Evolutionary conservation across 2,329 filamentous ascomycete genomes (phyloP).

Genomic region (Ophiobolus disseminans): DNA sequence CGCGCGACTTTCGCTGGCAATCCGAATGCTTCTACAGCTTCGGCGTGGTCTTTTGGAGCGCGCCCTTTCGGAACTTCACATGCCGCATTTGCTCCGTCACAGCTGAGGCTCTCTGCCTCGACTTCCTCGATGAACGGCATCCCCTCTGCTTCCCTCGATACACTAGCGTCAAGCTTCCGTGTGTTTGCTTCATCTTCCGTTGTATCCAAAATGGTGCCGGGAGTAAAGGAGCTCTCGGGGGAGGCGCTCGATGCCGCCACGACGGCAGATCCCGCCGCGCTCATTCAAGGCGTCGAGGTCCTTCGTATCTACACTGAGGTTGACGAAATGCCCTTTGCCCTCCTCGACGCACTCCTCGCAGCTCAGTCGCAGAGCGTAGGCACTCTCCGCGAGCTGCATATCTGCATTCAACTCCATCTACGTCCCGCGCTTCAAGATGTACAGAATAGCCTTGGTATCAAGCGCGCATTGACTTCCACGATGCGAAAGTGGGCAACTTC

Average conservation of each 20-base stretch:
- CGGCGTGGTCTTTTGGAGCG: background rate
- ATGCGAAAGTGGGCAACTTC: background rate
- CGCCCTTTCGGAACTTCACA: too few species aligned
- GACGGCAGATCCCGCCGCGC: background rate
- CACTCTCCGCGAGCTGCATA: background rate
- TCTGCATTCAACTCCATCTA: background rate
- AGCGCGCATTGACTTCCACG: background rate
- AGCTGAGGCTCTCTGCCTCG: background rate
- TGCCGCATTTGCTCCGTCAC: background rate
- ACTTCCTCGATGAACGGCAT: background rate
- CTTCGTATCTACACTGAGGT: background rate
- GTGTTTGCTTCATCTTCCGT: too few species aligned
- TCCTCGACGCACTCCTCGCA: background rate
- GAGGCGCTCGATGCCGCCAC: background rate
- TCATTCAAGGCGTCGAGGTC: background rate
- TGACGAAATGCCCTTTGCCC: background rate
- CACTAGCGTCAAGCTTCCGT: too few species aligned
- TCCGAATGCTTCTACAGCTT: background rate
- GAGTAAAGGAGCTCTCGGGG: background rate
- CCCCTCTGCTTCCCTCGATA: background rate
- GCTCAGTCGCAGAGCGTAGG: background rate
- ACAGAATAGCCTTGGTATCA: background rate
- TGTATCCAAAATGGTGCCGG: too few species aligned
- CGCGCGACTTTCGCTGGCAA: background rate
- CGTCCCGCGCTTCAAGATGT: background rate